Base-by-base conservation (phyloP, 129 eudicot species). In the Centrapalus pauciflorus region DNA sequence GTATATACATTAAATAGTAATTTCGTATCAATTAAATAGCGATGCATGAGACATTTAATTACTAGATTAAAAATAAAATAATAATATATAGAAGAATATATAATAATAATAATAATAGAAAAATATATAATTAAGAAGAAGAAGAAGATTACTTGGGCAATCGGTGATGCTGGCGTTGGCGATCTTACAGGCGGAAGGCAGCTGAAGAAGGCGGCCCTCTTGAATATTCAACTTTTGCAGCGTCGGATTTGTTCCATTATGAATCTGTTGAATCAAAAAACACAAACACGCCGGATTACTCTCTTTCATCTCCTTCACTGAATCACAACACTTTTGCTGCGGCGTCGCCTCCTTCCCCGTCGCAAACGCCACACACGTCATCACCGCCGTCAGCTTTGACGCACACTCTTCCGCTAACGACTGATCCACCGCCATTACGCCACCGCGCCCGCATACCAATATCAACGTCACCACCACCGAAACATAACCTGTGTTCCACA, bases 241-340 rank as follows among this genome's bases (percentile, higher is more conserved):
- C 71, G 56, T 56, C 14, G 77, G 67, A n/a, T 70, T 77, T 2
- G 81, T 52, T 3, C 81, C 81, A 26, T 77, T 77, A 23, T 77
- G 81, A 40, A 76, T 76, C 60, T 76, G 81, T 14, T 77, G 76
- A n/a, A 77, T 77, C 2, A 77, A 1, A 28, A 70, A 77, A 43
- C 81, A 77, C 45, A 77, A 27, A 57, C 81, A 77, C 54, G 81
- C 81, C 8, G 77, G 81, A 33, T 77, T 77, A 33, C 61, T 70
- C 11, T 63, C 81, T 58, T 54, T 70, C 76, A 77, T 77, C n/a
- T 71, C 61, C 77, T 77, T 49, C 13, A 70, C 60, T 3, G 77
- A 63, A 26, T 77, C 81, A 41, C 81, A 77, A 14, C 81, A 77
- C 16, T 70, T 71, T n/a, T 54, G 37, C 26, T 71, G 48, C 3